phyloP scores from a whole-genome alignment of 1,284 basidiomycete genomes.

The Somion occarium region DNA sequence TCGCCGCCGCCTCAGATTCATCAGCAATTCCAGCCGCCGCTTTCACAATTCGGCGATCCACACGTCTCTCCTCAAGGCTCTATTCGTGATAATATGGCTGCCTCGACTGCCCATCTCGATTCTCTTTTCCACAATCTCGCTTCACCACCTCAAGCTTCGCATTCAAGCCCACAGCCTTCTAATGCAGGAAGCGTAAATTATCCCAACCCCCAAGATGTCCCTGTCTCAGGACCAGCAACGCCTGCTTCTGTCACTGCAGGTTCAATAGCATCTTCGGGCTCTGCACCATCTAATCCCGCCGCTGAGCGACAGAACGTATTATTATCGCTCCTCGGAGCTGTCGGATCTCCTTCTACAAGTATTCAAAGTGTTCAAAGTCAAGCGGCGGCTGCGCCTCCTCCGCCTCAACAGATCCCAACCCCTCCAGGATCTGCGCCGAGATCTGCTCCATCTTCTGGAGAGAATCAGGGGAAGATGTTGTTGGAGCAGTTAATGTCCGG shows the following conservation, averaged over 20 bases:
- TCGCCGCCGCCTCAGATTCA: conserved; percentile 46
- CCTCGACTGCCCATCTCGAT: conserved; percentile 48
- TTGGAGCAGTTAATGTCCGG: conserved; percentile 76
- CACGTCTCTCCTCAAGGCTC: conserved; percentile 31
- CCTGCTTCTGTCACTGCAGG: conserved; percentile 51
- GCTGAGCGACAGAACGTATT: conserved; percentile 68
- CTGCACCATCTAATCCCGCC: conserved; percentile 39
- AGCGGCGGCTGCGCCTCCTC: conserved; percentile 26
- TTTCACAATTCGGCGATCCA: conserved; percentile 25
- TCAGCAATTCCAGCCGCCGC: conserved; percentile 28
- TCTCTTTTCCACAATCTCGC: conserved; percentile 52
- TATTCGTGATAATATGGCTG: conserved; percentile 27
- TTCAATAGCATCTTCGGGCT: conserved; percentile 36
- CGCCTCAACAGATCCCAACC: conserved; percentile 58
- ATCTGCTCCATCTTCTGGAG: conserved; percentile 44
- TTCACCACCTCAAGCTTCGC: conserved; percentile 29
- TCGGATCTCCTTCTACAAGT: conserved; percentile 34
- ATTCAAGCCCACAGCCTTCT: conserved; percentile 28
- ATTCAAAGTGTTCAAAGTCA: conserved; percentile 24
- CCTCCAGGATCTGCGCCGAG: conserved; percentile 62
- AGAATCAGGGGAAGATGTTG: conserved; percentile 66
- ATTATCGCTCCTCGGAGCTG: conserved; percentile 56
- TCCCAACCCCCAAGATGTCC: conserved; percentile 29
- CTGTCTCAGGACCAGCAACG: conserved; percentile 49
- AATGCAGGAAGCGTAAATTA: conserved; percentile 25